Base-by-base conservation (phyloP, 208 protist genomes). In the Wallacemonas rigidus region DNA sequence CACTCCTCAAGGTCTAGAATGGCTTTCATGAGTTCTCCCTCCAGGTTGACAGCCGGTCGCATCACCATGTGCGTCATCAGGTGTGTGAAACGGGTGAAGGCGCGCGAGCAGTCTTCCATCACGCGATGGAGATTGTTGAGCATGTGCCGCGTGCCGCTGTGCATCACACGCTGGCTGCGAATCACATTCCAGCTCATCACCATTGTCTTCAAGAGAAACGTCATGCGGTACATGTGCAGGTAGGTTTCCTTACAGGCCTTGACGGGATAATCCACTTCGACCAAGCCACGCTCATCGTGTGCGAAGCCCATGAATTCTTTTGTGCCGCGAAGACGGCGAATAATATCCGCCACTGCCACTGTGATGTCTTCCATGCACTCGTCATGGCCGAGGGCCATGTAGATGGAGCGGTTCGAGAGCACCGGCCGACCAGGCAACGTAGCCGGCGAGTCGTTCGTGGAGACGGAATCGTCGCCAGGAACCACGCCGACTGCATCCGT, bases 181-280 rank as follows among this genome's bases (percentile, higher is more conserved):
- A 96, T 75, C 39, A 94, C 80, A 44, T 87, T 85, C 89, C 91
- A 96, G 82, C 89, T 92, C 75, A 87, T 85, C 73, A 79, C 85
- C 88, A 94, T 94, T 2, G 89, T 93, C 78, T 85, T 82, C 53
- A 96, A 76, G 55, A 96, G 72, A 51, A 85, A 80, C 15, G 83
- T 71, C 89, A 94, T 94, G 69, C 84, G 89, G 75, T 92, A 83
- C 79, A 96, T 86, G 72, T 88, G 85, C 45, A 61, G 67, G 61
- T 89, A 86, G 7, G 80, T 88, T 39, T 79, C 62, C 39, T 87
- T 77, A 63, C 92, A 96, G 17, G 89, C 74, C 75, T 87, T 84
- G 53, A 80, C 71, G 14, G 92, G 92, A 77, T 96, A 96, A 68
- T 88, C 79, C 6, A 85, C 67, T 70, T 84, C 83, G 1, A 93